phyloP scores from a whole-genome alignment of 169 alveolate species.

The Eimeria tenella region DNA sequence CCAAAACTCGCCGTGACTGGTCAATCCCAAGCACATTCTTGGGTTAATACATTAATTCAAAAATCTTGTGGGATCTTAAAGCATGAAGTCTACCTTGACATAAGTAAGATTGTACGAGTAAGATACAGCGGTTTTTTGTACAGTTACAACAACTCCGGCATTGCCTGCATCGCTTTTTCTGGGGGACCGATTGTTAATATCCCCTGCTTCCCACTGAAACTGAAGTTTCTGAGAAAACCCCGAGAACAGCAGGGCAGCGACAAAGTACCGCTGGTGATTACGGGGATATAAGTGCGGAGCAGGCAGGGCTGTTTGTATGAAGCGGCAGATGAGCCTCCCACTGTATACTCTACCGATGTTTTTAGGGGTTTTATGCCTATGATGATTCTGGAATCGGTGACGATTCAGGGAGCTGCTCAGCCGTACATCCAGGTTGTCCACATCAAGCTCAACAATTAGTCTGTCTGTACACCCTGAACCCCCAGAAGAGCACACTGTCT shows the following conservation, averaged over 20 bases:
- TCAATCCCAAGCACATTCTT: too few relatives aligned
- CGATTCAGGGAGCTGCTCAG: too few relatives aligned
- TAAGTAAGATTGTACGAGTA: slow-evolving; percentile 64
- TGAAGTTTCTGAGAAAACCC: slow-evolving; percentile 60
- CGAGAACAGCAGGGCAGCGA: background rate
- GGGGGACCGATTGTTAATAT: slow-evolving; percentile 36
- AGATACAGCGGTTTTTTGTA: slow-evolving; percentile 70
- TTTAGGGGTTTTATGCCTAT: too few relatives aligned
- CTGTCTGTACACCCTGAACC: slow-evolving; percentile 44
- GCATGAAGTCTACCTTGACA: slow-evolving; percentile 16
- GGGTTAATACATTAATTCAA: too few relatives aligned
- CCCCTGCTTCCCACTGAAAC: slow-evolving; percentile 75
- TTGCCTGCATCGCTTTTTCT: slow-evolving; percentile 70
- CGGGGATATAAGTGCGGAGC: background rate
- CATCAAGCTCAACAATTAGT: slow-evolving; percentile 60
- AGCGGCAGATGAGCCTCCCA: background rate
- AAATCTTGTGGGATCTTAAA: background rate
- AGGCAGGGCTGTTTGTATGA: background rate
- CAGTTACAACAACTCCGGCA: slow-evolving; percentile 68
- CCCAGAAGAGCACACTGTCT: slow-evolving; percentile 52
- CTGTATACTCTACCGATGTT: too few relatives aligned
- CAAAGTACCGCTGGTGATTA: background rate
- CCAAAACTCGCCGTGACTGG: too few relatives aligned
- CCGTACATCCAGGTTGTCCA: slow-evolving; percentile 54
- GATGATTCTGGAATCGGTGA: too few relatives aligned